Conservation (phyloP, 2,329 filamentous ascomycete species). For the Rutstroemia sp. region DNA sequence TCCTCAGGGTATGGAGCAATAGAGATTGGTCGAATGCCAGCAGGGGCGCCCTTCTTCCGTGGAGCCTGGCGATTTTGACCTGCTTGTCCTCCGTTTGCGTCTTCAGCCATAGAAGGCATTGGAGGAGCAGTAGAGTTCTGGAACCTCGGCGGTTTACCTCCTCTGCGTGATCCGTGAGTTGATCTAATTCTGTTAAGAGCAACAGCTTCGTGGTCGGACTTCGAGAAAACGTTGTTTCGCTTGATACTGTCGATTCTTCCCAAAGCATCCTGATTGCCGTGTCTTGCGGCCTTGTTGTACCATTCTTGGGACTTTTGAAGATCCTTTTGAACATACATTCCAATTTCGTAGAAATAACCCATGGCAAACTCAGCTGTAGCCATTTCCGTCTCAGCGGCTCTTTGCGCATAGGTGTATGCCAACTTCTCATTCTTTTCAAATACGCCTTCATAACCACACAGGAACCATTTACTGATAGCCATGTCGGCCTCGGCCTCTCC, state of each 20-base stretch:
- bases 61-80: slow-evolving; percentile 7
- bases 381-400: slow-evolving; percentile 74
- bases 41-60: slow-evolving; percentile 7
- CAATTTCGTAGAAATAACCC: slow-evolving; percentile 96
- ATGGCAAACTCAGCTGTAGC: slow-evolving; percentile 92
- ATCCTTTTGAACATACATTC: slow-evolving; percentile 82
- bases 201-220: slow-evolving; percentile 86
- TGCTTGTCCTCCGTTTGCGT: slow-evolving; percentile 23
- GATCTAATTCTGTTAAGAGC: slow-evolving; percentile 84
- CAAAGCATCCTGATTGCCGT: slow-evolving; percentile 85
- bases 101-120: slow-evolving; percentile 26
- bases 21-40: slow-evolving; percentile 18
- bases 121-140: slow-evolving; percentile 34
- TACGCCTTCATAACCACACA: slow-evolving; percentile 86
- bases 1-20: slow-evolving; percentile 66
- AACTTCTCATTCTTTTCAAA: slow-evolving; percentile 95
- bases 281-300: slow-evolving; percentile 84
- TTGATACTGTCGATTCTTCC: slow-evolving; percentile 77
- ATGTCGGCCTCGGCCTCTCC: slow-evolving; percentile 91
- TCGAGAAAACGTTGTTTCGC: slow-evolving; percentile 75
- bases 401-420: slow-evolving; percentile 82
- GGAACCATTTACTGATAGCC: slow-evolving; percentile 96
- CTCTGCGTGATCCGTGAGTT: slow-evolving; percentile 62
- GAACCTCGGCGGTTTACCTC: slow-evolving; percentile 53
- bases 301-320: slow-evolving; percentile 75